Base-by-base conservation (phyloP, 257 asterid species). In the Sherardia arvensis region DNA sequence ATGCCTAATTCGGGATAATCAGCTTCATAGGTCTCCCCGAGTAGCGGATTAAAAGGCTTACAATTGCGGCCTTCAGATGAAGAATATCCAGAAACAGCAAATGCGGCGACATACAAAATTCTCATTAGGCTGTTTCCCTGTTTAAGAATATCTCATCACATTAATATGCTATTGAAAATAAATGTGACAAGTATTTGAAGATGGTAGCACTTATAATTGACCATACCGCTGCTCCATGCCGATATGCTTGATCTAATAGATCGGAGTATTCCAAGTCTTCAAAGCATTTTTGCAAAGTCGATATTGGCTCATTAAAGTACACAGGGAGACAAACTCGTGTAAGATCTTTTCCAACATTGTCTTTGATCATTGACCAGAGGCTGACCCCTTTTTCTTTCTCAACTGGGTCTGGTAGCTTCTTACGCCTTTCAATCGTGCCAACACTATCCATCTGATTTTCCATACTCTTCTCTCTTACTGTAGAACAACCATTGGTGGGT, bases 21-120 rank as follows among this genome's bases (percentile, higher is more conserved):
- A 73, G 96, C 98, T 76, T 91, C 98, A 78, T 85, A 88, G 55
- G 96, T 91, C 83, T 91, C 98, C 65, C 98, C 98, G 36, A 91
- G 80, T 74, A 91, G 74, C 60, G 98, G 98, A 80, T 91, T 91
- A 82, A 91, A 91, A 64, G 98, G 98, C 76, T 91, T 91, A 73
- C 96, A 88, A 48, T 79, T 80, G 58, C 98, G 87, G 67, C 98
- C 95, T 77, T 88, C 96, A 30, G 95, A 75, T 28, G 98, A 91
- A 73, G 98, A 94, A 80, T 91, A 91, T 61, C 98, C 98, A 61
- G 98, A 91, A 30, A 84, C 95, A 68, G 98, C 95, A 70, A 91
- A 91, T 65, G 96, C 89, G 69, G 98, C 98, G 78, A 91, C 95
- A 48, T 83, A 69, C 78, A 88, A 71, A 74, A 88, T 82, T 77